phyloP scores from a whole-genome alignment of 208 protist species.

The Trypanosoma vivax region DNA sequence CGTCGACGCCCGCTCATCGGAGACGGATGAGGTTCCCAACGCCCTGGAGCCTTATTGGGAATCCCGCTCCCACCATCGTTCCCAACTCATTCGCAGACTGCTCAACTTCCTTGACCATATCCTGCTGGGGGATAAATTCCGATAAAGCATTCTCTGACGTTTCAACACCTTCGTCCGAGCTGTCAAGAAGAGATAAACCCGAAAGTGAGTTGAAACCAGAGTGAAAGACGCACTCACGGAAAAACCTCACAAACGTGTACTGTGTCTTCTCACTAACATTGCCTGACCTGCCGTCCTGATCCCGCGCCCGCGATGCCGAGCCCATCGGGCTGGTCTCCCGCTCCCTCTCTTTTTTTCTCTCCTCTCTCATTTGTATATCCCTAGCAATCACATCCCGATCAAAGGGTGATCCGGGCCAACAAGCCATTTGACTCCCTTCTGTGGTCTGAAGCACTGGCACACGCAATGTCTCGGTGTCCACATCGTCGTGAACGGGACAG shows the following conservation, averaged over 20 bases:
- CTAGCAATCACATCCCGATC: background rate
- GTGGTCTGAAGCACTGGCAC: background rate
- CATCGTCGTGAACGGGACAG: constrained; percentile 1
- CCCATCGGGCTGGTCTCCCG: background rate
- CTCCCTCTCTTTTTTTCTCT: background rate
- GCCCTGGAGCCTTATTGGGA: no score
- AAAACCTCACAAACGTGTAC: constrained; percentile 22
- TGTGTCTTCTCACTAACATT: constrained; percentile 10
- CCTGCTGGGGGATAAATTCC: background rate
- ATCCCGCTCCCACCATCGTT: no score
- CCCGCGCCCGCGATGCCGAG: background rate
- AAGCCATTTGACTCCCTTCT: background rate
- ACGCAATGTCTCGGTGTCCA: background rate
- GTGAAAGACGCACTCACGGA: constrained; percentile 20
- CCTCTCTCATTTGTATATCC: background rate
- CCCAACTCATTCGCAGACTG: no score
- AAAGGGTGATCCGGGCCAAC: constrained; percentile 23
- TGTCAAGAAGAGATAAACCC: constrained; percentile 16
- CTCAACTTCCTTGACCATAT: background rate
- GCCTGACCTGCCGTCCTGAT: background rate
- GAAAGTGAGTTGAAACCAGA: constrained; percentile 19
- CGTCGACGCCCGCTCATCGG: no score
- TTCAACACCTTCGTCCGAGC: background rate
- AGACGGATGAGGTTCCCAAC: background rate
- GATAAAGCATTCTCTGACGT: background rate